phyloP scores from a whole-genome alignment of 169 alveolate species.

The Cryptosporidium sp. region DNA sequence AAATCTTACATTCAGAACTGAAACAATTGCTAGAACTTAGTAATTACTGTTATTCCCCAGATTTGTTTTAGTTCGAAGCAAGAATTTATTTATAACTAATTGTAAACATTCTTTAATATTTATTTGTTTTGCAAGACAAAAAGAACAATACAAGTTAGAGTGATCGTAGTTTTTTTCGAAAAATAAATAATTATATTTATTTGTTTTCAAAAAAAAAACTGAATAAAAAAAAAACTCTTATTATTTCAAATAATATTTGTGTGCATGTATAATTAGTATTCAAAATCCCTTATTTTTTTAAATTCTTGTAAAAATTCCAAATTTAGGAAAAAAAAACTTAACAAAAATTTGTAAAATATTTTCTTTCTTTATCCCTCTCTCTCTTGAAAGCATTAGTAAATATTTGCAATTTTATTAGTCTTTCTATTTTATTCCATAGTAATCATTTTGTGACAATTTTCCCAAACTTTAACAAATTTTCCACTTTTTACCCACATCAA shows the following conservation, averaged over 20 bases:
- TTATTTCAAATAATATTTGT: neutral
- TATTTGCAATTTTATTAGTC: neutral
- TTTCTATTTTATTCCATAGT: neutral
- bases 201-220: too few relatives aligned
- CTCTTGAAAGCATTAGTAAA: neutral
- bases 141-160: neutral
- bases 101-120: neutral
- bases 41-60: constrained; percentile 72
- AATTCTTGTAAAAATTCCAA: neutral
- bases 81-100: neutral
- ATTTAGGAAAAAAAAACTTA: neutral
- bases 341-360: neutral
- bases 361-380: neutral
- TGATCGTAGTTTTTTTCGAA: too few relatives aligned
- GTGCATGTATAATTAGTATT: neutral
- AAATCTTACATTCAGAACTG: constrained; percentile 36
- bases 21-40: constrained; percentile 47
- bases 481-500: constrained; percentile 71
- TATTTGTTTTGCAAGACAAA: too few relatives aligned
- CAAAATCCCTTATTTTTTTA: neutral
- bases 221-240: too few relatives aligned
- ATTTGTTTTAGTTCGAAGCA: neutral
- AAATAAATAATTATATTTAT: too few relatives aligned
- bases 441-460: constrained; percentile 12
- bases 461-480: constrained; percentile 45